Evolutionary conservation across 495 filamentous ascomycete species (phyloP).

Genomic region (Glarea lozoyensis): DNA sequence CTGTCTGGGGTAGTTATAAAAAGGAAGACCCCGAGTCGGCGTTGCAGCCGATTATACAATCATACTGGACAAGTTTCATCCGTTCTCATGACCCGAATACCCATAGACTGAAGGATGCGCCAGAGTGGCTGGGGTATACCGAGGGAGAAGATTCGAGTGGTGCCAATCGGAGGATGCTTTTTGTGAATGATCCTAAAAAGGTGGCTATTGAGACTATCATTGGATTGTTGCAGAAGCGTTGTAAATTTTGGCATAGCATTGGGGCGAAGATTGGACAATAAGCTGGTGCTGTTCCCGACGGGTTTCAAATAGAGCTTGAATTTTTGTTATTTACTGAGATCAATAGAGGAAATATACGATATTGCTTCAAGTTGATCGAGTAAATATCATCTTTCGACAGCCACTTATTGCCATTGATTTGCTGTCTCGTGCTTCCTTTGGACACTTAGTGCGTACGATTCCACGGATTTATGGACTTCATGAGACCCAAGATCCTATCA

Average conservation of each 20-base stretch:
- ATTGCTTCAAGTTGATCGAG: too few species aligned
- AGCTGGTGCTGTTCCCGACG: too few species aligned
- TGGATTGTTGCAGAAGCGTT: not conserved
- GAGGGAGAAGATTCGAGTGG: constrained; percentile 14
- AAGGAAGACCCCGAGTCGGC: constrained; percentile 11
- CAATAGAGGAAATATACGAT: too few species aligned
- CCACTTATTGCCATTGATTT: too few species aligned
- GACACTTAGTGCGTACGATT: too few species aligned
- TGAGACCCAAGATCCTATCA: constrained; percentile 35
- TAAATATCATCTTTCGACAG: too few species aligned
- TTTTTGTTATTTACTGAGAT: too few species aligned
- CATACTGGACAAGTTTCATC: constrained; percentile 65
- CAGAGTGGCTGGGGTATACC: constrained; percentile 32
- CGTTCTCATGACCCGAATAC: constrained; percentile 55
- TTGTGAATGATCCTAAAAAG: constrained; percentile 43
- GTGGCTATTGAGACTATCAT: constrained; percentile 43
- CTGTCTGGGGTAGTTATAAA: constrained; percentile 52
- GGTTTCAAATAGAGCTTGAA: too few species aligned
- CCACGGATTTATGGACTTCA: too few species aligned
- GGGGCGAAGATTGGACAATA: not conserved
- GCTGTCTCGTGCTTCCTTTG: too few species aligned
- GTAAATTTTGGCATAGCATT: not conserved
- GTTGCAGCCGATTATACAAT: constrained; percentile 44
- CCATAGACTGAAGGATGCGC: constrained; percentile 29
- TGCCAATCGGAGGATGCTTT: constrained; percentile 36